phyloP scores from a whole-genome alignment of 768 basidiomycete genomes.

The Inosperma sp. region DNA sequence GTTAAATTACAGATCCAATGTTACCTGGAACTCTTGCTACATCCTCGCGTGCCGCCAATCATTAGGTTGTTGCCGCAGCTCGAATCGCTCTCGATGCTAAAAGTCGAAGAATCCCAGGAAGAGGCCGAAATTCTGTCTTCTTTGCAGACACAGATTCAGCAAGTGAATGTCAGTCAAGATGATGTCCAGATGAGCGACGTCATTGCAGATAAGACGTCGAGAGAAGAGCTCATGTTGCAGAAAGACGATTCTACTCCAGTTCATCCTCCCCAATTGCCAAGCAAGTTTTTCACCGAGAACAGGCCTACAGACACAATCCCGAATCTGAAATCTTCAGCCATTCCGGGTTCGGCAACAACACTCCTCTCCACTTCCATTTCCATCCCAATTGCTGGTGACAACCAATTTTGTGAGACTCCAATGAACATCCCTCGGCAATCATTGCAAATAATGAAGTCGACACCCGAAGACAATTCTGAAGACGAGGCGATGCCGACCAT shows the following conservation, averaged over 20 bases:
- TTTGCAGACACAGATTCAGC: constrained; percentile 23
- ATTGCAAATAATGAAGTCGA: too few relatives aligned
- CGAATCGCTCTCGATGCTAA: constrained; percentile 57
- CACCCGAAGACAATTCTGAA: constrained; percentile 57
- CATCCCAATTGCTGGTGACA: too few relatives aligned
- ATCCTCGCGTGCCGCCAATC: constrained; percentile 76
- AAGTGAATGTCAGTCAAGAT: constrained; percentile 6
- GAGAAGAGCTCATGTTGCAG: constrained; percentile 3
- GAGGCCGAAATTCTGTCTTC: constrained; percentile 46
- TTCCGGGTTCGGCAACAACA: too few relatives aligned
- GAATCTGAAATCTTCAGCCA: too few relatives aligned
- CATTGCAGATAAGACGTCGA: not conserved
- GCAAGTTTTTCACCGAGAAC: too few relatives aligned
- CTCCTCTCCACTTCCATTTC: too few relatives aligned
- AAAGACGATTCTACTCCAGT: too few relatives aligned
- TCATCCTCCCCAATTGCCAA: too few relatives aligned
- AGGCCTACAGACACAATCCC: too few relatives aligned
- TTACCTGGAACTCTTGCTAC: constrained; percentile 59
- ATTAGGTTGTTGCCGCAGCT: constrained; percentile 62
- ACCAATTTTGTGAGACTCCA: too few relatives aligned
- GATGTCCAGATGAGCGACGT: constrained; percentile 27
- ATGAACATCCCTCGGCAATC: too few relatives aligned
- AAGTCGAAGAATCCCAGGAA: constrained; percentile 59
- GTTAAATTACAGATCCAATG: constrained; percentile 24
- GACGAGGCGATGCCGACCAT: constrained; percentile 76